phyloP scores from a whole-genome alignment of 106 monocot genomes.

The Dioscorea zingiberensis region DNA sequence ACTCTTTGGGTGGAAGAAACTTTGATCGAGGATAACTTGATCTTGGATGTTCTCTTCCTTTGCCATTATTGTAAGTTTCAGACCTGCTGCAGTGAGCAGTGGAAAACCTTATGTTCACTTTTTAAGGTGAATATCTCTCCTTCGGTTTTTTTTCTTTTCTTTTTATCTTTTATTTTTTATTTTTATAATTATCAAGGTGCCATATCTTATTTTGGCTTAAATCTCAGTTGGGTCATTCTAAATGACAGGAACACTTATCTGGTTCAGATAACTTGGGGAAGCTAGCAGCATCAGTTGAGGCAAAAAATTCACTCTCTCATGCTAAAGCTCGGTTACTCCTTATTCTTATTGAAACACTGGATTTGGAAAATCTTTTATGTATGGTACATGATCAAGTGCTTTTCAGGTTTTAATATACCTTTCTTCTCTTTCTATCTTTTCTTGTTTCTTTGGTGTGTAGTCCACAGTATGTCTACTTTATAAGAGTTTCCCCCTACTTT shows the following conservation, averaged over 20 bases:
- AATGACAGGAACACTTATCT: constrained; percentile 48
- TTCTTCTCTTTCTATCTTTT: constrained; percentile 5
- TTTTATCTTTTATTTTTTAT: no score
- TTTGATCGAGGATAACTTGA: constrained; percentile 67
- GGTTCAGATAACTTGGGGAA: constrained; percentile 55
- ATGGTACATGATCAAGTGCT: constrained; percentile 80
- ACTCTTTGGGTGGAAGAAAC: constrained; percentile 74
- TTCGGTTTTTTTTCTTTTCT: background rate
- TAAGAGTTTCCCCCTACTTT: background rate
- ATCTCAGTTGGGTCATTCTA: no score
- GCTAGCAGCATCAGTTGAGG: constrained; percentile 64
- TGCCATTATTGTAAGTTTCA: constrained; percentile 73
- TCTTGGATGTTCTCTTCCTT: constrained; percentile 84
- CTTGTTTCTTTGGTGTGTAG: background rate
- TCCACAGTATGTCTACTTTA: background rate
- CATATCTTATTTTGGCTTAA: background rate
- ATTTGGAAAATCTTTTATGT: constrained; percentile 75
- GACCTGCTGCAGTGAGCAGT: constrained; percentile 47
- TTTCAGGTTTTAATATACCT: constrained; percentile 46
- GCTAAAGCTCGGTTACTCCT: constrained; percentile 69
- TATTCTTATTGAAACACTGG: constrained; percentile 87
- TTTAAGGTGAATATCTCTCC: constrained; percentile 49
- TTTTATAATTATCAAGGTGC: background rate
- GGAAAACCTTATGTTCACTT: constrained; percentile 56
- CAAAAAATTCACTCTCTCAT: constrained; percentile 47